These are phyloP conservation scores for Mortierella sp. DNA, from an alignment of 371 early-diverging fungal genomes.

Conservation along the genomic window DNA sequence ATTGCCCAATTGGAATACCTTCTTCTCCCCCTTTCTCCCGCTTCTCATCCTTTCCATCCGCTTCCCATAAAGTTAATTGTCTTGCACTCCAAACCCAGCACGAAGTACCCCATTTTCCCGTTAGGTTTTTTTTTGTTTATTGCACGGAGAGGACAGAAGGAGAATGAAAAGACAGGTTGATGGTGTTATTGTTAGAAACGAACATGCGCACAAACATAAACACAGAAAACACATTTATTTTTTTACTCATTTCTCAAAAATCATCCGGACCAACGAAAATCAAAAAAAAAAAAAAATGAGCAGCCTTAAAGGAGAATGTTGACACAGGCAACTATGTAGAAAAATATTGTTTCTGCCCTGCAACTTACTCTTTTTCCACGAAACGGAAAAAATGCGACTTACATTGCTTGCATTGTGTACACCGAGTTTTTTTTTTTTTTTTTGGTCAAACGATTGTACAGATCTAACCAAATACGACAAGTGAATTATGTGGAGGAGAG, in stretches of 20 bases:
- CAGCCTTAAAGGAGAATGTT: no score
- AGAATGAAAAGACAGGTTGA: neutral
- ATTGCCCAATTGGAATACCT: neutral
- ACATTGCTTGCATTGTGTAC: no score
- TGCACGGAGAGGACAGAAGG: neutral
- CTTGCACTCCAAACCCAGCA: neutral
- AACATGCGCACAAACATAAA: neutral
- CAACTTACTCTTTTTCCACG: neutral
- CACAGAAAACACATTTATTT: neutral
- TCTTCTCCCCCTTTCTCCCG: neutral
- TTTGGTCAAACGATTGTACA: no score
- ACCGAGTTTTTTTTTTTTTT: no score
- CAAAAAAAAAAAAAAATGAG: neutral
- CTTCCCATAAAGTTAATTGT: neutral
- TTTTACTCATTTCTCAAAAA: neutral
- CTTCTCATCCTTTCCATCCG: no score
- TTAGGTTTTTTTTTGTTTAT: neutral
- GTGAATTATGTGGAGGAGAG: no score
- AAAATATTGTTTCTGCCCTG: neutral
- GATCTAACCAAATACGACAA: no score
- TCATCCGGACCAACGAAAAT: neutral
- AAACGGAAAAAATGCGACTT: neutral
- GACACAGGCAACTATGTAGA: neutral
- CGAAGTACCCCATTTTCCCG: neutral
- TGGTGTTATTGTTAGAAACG: neutral